phyloP scores from a whole-genome alignment of 805 yeast species.

The Scheffersomyces spartinae region DNA sequence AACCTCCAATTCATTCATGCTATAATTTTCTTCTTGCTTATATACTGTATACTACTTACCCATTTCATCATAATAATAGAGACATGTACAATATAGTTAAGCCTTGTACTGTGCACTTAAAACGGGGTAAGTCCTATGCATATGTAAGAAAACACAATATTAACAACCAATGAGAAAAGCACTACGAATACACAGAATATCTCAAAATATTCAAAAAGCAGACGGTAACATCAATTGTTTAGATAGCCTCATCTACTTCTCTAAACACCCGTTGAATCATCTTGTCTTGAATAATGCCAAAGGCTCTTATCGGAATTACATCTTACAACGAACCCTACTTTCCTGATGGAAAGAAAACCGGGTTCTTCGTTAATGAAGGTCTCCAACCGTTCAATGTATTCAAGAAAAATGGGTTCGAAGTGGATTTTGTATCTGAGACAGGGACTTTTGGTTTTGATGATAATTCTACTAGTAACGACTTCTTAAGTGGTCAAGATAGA shows the following conservation, averaged over 20 bases:
- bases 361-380: constrained; percentile 48
- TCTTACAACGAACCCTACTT: constrained; percentile 36
- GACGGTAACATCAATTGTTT: too few species aligned
- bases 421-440: constrained; percentile 46
- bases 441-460: constrained; percentile 50
- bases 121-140: too few species aligned
- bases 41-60: neutral
- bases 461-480: constrained; percentile 32
- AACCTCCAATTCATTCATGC: constrained; percentile 16
- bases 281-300: constrained; percentile 18
- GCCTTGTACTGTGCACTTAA: too few species aligned
- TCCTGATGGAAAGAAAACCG: constrained; percentile 49
- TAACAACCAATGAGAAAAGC: too few species aligned
- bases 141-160: too few species aligned
- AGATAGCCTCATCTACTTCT: too few species aligned
- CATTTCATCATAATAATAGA: too few species aligned
- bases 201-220: too few species aligned
- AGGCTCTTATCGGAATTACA: constrained; percentile 33
- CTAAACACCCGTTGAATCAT: too few species aligned
- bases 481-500: constrained; percentile 33
- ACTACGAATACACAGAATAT: too few species aligned
- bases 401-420: constrained; percentile 36
- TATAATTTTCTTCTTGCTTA: too few species aligned
- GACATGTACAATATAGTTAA: too few species aligned
- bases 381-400: constrained; percentile 45